Percentiles rank a stretch among this genome's conserved stretches.
phyloP scores from a whole-genome alignment of 2,329 filamentous ascomycete genomes.

The Domatiomyces globalis region DNA sequence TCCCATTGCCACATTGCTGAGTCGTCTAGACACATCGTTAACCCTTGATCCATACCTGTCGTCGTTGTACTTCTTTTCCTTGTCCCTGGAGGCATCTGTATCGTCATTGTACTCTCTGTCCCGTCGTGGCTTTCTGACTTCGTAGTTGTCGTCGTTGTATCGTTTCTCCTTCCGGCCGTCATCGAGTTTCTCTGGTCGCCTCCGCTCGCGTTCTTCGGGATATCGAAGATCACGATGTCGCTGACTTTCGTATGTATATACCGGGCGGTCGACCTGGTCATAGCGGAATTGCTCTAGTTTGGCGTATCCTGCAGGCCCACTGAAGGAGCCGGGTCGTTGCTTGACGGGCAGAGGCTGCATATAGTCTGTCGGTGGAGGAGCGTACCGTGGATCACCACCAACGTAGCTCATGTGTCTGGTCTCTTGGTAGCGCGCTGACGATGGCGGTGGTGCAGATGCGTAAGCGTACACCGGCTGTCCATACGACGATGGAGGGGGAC shows the following conservation, averaged over 20 bases:
- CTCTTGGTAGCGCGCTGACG: slow-evolving; percentile 1
- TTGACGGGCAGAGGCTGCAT: slow-evolving; percentile 9
- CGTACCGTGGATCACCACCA: slow-evolving; percentile 28
- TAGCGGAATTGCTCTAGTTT: slow-evolving; percentile 24
- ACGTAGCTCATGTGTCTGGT: slow-evolving; percentile 17
- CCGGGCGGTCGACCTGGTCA: slow-evolving; percentile 15
- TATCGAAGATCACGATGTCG: slow-evolving; percentile 18
- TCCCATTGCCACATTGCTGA: slow-evolving; percentile 19
- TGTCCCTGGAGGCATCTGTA: slow-evolving; percentile 13
- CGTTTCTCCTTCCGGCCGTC: slow-evolving; percentile 6
- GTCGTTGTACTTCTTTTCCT: slow-evolving; percentile 6
- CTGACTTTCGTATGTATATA: not conserved
- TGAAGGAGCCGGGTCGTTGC: slow-evolving; percentile 14
- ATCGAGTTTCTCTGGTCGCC: slow-evolving; percentile 1
- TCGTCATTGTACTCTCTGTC: slow-evolving; percentile 10
- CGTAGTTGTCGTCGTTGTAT: slow-evolving; percentile 7
- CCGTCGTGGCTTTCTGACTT: slow-evolving; percentile 10
- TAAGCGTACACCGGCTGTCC: slow-evolving; percentile 4
- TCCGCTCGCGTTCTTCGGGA: slow-evolving; percentile 8
- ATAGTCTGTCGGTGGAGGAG: slow-evolving; percentile 21
- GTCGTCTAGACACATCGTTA: slow-evolving; percentile 10
- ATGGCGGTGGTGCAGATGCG: slow-evolving; percentile 3
- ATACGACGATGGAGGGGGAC: slow-evolving; percentile 6
- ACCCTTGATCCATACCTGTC: slow-evolving; percentile 8
- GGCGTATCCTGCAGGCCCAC: slow-evolving; percentile 15